Evolutionary conservation across 208 protist genomes (phyloP).

Genomic region (Trypanosoma grayi): DNA sequence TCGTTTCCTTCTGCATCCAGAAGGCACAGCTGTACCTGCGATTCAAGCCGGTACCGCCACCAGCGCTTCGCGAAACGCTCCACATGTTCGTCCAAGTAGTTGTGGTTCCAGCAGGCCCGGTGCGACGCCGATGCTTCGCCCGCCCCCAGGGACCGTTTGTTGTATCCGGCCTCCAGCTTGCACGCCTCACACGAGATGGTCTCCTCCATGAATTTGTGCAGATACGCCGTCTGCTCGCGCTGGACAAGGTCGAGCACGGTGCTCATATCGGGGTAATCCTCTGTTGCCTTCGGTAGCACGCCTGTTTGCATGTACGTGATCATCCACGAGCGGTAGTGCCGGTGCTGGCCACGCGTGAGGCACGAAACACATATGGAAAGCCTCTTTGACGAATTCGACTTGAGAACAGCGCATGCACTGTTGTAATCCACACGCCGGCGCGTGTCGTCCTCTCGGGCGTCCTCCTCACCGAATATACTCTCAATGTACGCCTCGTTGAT

Average conservation of each 20-base stretch:
- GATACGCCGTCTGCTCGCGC: slow-evolving; percentile 47
- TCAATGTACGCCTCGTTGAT: slow-evolving; percentile 18
- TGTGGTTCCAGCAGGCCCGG: slow-evolving; percentile 34
- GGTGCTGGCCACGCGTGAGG: slow-evolving; percentile 64
- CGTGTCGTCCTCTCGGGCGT: slow-evolving; percentile 40
- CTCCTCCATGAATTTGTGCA: slow-evolving; percentile 39
- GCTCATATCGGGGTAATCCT: slow-evolving; percentile 43
- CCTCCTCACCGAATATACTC: slow-evolving; percentile 32
- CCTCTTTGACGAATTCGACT: slow-evolving; percentile 19
- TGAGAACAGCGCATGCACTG: slow-evolving; percentile 19
- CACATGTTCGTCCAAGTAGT: slow-evolving; percentile 36
- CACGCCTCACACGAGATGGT: slow-evolving; percentile 20
- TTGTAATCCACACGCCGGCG: slow-evolving; percentile 48
- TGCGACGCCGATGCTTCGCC: background rate
- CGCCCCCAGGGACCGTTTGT: slow-evolving; percentile 1
- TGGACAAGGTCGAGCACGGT: slow-evolving; percentile 46
- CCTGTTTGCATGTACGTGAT: slow-evolving; percentile 29
- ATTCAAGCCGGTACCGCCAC: slow-evolving; percentile 28
- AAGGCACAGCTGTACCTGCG: slow-evolving; percentile 26
- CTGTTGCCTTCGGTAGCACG: slow-evolving; percentile 13
- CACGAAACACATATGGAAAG: slow-evolving; percentile 54
- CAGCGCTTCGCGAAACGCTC: slow-evolving; percentile 33
- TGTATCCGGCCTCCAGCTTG: slow-evolving; percentile 19
- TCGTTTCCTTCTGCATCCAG: background rate
- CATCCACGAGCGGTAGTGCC: slow-evolving; percentile 44